Evolutionary conservation across 2,329 filamentous ascomycete genomes (phyloP).

Genomic region (Diaporthe nobilis): DNA sequence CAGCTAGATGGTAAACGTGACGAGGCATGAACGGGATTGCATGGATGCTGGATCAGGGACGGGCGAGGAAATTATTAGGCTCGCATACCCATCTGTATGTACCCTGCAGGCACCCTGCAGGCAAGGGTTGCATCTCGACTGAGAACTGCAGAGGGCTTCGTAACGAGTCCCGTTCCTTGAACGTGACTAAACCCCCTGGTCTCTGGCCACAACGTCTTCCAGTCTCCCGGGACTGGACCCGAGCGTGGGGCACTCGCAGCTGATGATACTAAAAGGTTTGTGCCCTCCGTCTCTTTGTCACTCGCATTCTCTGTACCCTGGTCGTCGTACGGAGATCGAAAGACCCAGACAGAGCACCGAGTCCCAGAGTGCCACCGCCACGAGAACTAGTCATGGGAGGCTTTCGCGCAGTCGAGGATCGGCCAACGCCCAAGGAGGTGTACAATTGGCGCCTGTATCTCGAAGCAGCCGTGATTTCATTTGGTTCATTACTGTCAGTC

Average conservation of each 20-base stretch:
- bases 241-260: conserved; percentile 15
- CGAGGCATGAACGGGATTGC: conserved; percentile 4
- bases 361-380: not conserved
- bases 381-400: conserved; percentile 23
- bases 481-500: conserved; percentile 58
- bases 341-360: not conserved
- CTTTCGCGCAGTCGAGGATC: conserved; percentile 60
- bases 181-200: conserved; percentile 17
- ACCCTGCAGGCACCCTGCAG: conserved; percentile 1
- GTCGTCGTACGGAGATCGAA: conserved; percentile 15
- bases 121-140: conserved; percentile 18
- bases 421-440: conserved; percentile 68
- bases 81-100: not conserved
- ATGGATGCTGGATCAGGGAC: conserved; percentile 18
- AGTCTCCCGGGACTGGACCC: conserved; percentile 25
- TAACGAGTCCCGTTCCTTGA: conserved; percentile 12
- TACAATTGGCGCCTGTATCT: conserved; percentile 66
- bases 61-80: not conserved
- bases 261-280: conserved; percentile 28
- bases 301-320: not conserved
- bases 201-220: conserved; percentile 1
- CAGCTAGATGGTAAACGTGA: not conserved
- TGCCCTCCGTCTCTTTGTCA: not conserved
- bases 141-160: conserved; percentile 17
- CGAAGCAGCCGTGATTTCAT: conserved; percentile 63